These are phyloP conservation scores for Verticillium alfalfae DNA, from an alignment of 2,329 filamentous ascomycete genomes.

Conservation along the genomic window DNA sequence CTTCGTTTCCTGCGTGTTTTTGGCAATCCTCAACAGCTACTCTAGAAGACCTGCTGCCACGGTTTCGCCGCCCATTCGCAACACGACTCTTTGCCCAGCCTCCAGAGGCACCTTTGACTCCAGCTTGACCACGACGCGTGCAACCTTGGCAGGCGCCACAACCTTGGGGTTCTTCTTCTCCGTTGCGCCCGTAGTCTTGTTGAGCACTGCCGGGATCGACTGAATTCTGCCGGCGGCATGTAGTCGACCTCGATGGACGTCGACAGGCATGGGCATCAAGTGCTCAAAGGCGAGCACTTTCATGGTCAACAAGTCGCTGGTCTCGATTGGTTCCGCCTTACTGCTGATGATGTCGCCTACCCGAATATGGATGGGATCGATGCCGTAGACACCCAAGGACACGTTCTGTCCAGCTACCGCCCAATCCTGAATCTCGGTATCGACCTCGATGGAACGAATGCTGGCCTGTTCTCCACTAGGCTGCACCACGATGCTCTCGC, in stretches of 20 bases:
- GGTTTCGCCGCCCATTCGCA: slow-evolving; percentile 76
- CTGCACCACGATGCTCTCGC: slow-evolving; percentile 73
- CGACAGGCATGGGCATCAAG: slow-evolving; percentile 80
- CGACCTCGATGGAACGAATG: slow-evolving; percentile 76
- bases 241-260: slow-evolving; percentile 80
- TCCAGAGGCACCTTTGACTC: slow-evolving; percentile 74
- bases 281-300: slow-evolving; percentile 89
- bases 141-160: slow-evolving; percentile 73
- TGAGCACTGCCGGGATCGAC: slow-evolving; percentile 65
- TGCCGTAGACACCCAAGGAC: slow-evolving; percentile 75
- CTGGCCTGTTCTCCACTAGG: slow-evolving; percentile 76
- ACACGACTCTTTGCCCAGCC: slow-evolving; percentile 70
- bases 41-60: slow-evolving; percentile 85
- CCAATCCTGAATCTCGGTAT: slow-evolving; percentile 73
- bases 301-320: slow-evolving; percentile 68
- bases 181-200: slow-evolving; percentile 71
- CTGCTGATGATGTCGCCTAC: slow-evolving; percentile 84
- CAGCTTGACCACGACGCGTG: slow-evolving; percentile 70
- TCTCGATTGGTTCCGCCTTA: slow-evolving; percentile 59
- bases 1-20: background rate
- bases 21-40: slow-evolving; percentile 24
- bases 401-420: slow-evolving; percentile 88
- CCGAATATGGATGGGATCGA: slow-evolving; percentile 77
- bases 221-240: slow-evolving; percentile 72
- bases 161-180: slow-evolving; percentile 81